Conservation (phyloP, 2,329 filamentous ascomycete genomes). For the Botrytis galanthina region DNA sequence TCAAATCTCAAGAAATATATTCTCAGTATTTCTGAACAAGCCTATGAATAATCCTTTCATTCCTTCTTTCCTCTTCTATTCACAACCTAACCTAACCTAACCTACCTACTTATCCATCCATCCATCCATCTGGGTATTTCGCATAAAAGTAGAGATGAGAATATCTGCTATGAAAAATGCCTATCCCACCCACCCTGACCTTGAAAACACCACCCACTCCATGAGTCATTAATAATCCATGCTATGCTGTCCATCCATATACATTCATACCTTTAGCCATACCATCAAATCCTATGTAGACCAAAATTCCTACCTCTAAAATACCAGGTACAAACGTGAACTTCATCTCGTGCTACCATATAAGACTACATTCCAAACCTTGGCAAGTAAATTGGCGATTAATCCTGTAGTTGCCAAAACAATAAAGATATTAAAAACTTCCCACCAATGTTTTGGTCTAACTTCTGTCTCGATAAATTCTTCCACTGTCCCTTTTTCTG, state of each 20-base stretch:
- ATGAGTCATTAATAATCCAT: slow-evolving; percentile 16
- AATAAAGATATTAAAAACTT: slow-evolving; percentile 38
- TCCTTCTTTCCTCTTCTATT: background rate
- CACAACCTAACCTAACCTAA: slow-evolving; percentile 1
- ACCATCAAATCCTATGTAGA: background rate
- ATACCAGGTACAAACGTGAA: background rate
- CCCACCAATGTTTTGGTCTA: slow-evolving; percentile 36
- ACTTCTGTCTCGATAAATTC: slow-evolving; percentile 39
- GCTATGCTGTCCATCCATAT: slow-evolving; percentile 10
- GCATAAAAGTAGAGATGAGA: slow-evolving; percentile 15
- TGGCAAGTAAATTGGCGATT: slow-evolving; percentile 31
- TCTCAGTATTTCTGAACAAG: background rate
- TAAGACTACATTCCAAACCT: slow-evolving; percentile 27
- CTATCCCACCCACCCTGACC: background rate
- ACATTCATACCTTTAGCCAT: slow-evolving; percentile 2
- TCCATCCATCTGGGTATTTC: slow-evolving; percentile 13
- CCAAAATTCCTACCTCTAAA: background rate
- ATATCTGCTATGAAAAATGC: slow-evolving; percentile 13
- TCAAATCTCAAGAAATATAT: background rate
- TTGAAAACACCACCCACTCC: background rate
- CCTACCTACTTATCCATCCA: background rate
- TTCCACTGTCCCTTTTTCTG: slow-evolving; percentile 24
- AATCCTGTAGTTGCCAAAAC: slow-evolving; percentile 34
- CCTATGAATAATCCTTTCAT: background rate
- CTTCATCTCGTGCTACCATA: background rate